Evolutionary conservation across 2,329 filamentous ascomycete genomes (phyloP).

Genomic region (Aspergillus sp.): DNA sequence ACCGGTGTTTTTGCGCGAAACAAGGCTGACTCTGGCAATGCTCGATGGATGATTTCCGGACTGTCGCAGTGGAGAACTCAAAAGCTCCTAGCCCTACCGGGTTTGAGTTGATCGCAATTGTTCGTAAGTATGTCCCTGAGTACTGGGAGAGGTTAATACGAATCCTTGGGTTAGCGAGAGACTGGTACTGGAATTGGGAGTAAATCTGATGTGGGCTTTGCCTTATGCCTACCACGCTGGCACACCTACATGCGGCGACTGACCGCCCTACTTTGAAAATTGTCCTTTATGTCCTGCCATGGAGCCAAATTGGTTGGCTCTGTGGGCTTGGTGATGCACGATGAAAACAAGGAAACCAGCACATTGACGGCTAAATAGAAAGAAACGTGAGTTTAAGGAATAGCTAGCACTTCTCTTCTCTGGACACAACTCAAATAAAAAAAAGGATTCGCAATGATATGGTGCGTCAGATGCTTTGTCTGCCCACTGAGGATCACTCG

Average conservation of each 20-base stretch:
- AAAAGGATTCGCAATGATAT: not conserved
- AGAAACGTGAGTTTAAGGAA: not conserved
- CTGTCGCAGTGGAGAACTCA: not conserved
- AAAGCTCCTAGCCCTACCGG: not conserved
- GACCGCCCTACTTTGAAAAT: not conserved
- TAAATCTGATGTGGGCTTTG: not conserved
- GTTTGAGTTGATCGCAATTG: not conserved
- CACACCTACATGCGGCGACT: not conserved
- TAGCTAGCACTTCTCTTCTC: not conserved
- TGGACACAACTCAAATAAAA: not conserved
- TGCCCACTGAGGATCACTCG: not conserved
- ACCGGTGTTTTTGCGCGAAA: not conserved
- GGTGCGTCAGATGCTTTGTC: not conserved
- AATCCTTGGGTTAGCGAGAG: not conserved
- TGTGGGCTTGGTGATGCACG: not conserved
- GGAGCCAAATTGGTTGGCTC: not conserved
- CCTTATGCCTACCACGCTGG: not conserved
- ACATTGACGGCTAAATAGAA: not conserved
- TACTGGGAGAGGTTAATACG: not conserved
- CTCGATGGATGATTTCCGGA: not conserved
- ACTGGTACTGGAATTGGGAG: not conserved
- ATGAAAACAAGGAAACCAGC: not conserved
- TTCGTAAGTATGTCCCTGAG: not conserved
- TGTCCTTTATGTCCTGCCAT: not conserved
- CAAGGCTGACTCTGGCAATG: not conserved